phyloP scores from a whole-genome alignment of 352 stramenopile species.

The Peronospora farinosa region DNA sequence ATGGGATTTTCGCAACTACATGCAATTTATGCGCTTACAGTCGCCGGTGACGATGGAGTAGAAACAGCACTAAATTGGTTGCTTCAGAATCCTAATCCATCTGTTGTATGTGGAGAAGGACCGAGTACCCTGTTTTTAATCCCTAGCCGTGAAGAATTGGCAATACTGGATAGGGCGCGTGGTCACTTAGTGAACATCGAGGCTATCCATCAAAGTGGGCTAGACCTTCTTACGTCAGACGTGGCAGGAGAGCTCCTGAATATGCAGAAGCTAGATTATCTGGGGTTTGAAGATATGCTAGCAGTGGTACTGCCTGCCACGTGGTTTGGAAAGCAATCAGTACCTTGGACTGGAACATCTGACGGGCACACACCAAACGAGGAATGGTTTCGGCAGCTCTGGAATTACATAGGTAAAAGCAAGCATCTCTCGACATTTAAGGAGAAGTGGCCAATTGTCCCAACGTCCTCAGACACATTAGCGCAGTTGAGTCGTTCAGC shows the following conservation, averaged over 20 bases:
- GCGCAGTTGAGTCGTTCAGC: constrained; percentile 35
- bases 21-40: constrained; percentile 33
- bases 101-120: constrained; percentile 18
- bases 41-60: constrained; percentile 31
- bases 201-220: constrained; percentile 22
- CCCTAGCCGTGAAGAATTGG: constrained; percentile 38
- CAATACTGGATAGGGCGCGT: constrained; percentile 33
- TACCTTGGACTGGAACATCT: constrained; percentile 18
- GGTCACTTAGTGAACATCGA: constrained; percentile 38
- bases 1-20: constrained; percentile 63
- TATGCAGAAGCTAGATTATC: constrained; percentile 40
- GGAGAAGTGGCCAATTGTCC: constrained; percentile 66
- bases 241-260: constrained; percentile 33
- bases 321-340: constrained; percentile 37
- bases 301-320: constrained; percentile 35
- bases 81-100: constrained; percentile 48
- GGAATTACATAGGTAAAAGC: constrained; percentile 52
- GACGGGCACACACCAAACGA: constrained; percentile 20
- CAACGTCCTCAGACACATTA: constrained; percentile 40
- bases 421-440: constrained; percentile 38
- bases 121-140: constrained; percentile 34
- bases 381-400: constrained; percentile 58
- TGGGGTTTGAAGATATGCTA: constrained; percentile 53
- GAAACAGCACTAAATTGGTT: constrained; percentile 62
- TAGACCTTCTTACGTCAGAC: constrained; percentile 35